A percentile compares a stretch with the other conserved stretches of the same genome.
These are phyloP conservation scores for Sedum album DNA, from an alignment of 164 flowering plant genomes.

Conservation along the genomic window DNA sequence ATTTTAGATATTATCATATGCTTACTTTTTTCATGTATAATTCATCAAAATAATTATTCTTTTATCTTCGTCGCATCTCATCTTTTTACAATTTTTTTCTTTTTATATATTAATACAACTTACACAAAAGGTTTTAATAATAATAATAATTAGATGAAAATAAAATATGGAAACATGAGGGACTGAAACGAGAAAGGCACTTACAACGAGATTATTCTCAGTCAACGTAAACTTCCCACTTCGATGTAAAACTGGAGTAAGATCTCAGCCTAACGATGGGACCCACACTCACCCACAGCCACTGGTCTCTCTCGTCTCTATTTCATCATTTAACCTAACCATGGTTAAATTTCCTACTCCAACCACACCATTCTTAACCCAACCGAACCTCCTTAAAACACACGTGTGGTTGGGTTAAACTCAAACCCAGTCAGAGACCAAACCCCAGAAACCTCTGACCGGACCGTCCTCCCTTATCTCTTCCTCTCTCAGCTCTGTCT, in stretches of 20 bases:
- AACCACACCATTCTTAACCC: not conserved
- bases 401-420: conserved; percentile 19
- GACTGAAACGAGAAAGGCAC: not conserved
- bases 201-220: conserved; percentile 3
- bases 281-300: too few species aligned
- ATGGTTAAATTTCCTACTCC: not conserved
- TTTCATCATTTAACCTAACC: conserved; percentile 12
- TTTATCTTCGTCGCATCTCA: too few species aligned
- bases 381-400: conserved; percentile 2
- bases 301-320: not conserved
- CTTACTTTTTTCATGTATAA: too few species aligned
- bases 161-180: not conserved
- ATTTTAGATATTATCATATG: not conserved
- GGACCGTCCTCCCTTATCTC: not conserved
- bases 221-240: not conserved
- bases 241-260: conserved; percentile 31
- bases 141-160: not conserved
- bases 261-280: conserved; percentile 19
- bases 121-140: too few species aligned
- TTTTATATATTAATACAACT: too few species aligned
- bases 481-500: not conserved
- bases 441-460: conserved; percentile 3
- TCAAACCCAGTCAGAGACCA: conserved; percentile 1
- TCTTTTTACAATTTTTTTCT: too few species aligned
- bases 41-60: too few species aligned